Base-by-base conservation (phyloP, 495 filamentous ascomycete genomes). In the Penicillium bialowiezense region DNA sequence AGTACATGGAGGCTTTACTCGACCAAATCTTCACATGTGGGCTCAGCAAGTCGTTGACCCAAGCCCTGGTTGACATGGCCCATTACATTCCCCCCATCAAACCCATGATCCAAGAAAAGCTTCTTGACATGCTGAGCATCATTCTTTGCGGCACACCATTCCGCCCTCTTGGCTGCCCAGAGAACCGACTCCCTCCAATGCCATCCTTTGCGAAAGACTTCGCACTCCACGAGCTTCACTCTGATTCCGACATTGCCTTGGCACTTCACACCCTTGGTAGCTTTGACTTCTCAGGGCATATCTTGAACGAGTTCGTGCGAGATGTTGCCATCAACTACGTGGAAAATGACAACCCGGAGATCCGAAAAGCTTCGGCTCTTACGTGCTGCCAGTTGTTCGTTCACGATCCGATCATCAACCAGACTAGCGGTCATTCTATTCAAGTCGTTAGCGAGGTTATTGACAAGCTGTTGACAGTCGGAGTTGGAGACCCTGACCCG, bases 251-350 rank as follows among this genome's bases (percentile, higher is more conserved):
- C 62, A 88, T 97, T 53, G 92, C 91, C 24, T 74, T 97, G 41
- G 93, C 93, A 7, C 73, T 98, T 38, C 89, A 90, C 56, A 97
- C 95, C 0, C 73, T 99, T 1, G 93, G 93, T 3, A 96, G 88
- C 59, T 99, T 99, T 59, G 93, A 99, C 59, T 99, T 99, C 64
- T 84, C 84, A 48, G 90, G 91, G 36, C 88, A 97, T 59, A 86
- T 96, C 18, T 69, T 99, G 12, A 99, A 99, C 56, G 93, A 99
- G 58, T 99, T 99, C 52, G 93, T 97, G 33, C 89, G 93, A 20
- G 93, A 99, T 65, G 93, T 97, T 45, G 95, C 95, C 5, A 95
- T 99, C 60, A 91, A 90, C 64, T 99, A 95, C 53, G 92, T 97
- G 42, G 91, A 97, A 59, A 92, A 92, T 48, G 91, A 96, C 50